phyloP scores from a whole-genome alignment of 306 rosid species.

The Vachellia collinsii region DNA sequence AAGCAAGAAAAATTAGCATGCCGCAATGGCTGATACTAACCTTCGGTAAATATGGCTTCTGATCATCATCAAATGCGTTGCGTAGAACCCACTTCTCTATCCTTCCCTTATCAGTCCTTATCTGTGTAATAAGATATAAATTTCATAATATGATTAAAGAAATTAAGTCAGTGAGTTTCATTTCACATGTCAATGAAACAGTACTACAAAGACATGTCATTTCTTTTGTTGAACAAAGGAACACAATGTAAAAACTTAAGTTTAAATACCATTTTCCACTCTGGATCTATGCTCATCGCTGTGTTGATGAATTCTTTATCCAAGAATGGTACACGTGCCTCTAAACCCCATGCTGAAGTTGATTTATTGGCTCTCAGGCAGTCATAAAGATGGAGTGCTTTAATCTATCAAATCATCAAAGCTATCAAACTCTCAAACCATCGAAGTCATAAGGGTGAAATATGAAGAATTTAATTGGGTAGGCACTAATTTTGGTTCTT shows the following conservation, averaged over 20 bases:
- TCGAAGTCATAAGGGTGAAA: slow-evolving; percentile 21
- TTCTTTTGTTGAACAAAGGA: neutral
- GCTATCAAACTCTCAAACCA: slow-evolving; percentile 22
- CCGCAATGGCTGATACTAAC: slow-evolving; percentile 48
- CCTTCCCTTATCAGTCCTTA: slow-evolving; percentile 81
- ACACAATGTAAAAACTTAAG: slow-evolving; percentile 10
- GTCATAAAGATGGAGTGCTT: slow-evolving; percentile 94
- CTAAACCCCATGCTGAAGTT: slow-evolving; percentile 98
- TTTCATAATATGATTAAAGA: slow-evolving; percentile 24
- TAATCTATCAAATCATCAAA: slow-evolving; percentile 62
- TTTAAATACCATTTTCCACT: slow-evolving; percentile 82
- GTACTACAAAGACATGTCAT: neutral
- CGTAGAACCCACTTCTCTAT: slow-evolving; percentile 98
- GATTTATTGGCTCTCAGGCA: slow-evolving; percentile 96
- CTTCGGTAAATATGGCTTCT: slow-evolving; percentile 91
- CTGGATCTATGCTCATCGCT: slow-evolving; percentile 92
- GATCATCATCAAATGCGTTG: slow-evolving; percentile 90
- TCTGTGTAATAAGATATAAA: slow-evolving; percentile 50
- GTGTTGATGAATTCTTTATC: slow-evolving; percentile 78
- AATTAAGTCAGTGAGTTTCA: slow-evolving; percentile 20
- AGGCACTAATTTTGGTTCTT: slow-evolving; percentile 14
- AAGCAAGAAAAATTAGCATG: slow-evolving; percentile 1
- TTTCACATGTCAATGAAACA: slow-evolving; percentile 21
- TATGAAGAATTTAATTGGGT: neutral
- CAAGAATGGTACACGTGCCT: slow-evolving; percentile 98